A percentile compares a stretch with the other conserved stretches of the same genome.
phyloP scores from a whole-genome alignment of 2,329 filamentous ascomycete genomes.

The Penicillium hordei region DNA sequence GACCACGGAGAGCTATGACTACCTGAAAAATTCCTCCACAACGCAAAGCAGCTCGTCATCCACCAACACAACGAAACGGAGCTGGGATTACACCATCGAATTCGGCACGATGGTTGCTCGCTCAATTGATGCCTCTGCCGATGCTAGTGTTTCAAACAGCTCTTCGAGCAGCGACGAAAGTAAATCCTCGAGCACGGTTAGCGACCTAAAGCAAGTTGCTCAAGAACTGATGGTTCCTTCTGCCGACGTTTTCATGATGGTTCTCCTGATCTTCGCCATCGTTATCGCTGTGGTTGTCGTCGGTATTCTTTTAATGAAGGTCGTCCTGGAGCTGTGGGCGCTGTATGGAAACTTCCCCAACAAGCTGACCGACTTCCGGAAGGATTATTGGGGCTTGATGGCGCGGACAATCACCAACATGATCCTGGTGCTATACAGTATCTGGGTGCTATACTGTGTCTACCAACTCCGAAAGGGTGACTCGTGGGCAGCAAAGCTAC shows the following conservation, averaged over 20 bases:
- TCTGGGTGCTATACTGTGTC: constrained; percentile 94
- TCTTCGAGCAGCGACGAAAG: constrained; percentile 27
- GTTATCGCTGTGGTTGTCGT: constrained; percentile 80
- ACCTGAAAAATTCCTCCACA: constrained; percentile 60
- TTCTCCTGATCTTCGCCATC: constrained; percentile 84
- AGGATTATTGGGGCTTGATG: constrained; percentile 94
- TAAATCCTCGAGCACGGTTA: constrained; percentile 55
- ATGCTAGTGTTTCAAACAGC: constrained; percentile 36
- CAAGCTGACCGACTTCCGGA: constrained; percentile 77
- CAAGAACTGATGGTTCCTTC: constrained; percentile 81
- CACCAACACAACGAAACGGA: constrained; percentile 56
- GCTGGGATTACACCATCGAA: constrained; percentile 47
- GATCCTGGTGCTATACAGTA: constrained; percentile 86
- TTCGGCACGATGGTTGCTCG: constrained; percentile 54
- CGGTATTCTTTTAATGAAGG: constrained; percentile 83
- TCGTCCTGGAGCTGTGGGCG: constrained; percentile 86
- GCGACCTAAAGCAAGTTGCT: constrained; percentile 78
- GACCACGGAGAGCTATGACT: constrained; percentile 72
- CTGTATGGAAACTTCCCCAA: constrained; percentile 85
- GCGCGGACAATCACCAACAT: constrained; percentile 85
- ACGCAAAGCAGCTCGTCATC: constrained; percentile 64
- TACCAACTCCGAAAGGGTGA: constrained; percentile 94
- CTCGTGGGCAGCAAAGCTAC: constrained; percentile 84
- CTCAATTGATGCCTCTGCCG: constrained; percentile 45
- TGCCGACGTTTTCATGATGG: constrained; percentile 94